These are phyloP conservation scores for Parasarocladium wereldwijsianum DNA, from an alignment of 2,329 filamentous ascomycete genomes.

Conservation along the genomic window DNA sequence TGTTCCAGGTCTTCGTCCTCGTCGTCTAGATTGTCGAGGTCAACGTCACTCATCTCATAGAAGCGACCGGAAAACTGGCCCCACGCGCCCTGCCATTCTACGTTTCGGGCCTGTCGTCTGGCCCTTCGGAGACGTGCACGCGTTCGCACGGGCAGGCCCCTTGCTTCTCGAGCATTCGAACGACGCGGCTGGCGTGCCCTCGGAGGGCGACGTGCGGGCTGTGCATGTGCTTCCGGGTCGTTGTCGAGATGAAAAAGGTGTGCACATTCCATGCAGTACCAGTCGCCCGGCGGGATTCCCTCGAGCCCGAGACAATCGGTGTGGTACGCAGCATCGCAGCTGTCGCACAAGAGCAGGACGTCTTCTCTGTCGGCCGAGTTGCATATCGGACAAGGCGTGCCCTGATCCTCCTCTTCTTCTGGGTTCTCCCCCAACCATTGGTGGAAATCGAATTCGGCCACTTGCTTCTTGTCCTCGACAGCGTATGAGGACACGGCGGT, in stretches of 20 bases:
- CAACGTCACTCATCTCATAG: slow-evolving; percentile 38
- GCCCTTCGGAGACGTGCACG: slow-evolving; percentile 41
- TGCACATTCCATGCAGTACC: slow-evolving; percentile 82
- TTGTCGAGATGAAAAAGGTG: slow-evolving; percentile 27
- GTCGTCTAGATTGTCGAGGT: slow-evolving; percentile 25
- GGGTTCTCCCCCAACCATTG: slow-evolving; percentile 56
- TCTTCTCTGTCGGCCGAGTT: slow-evolving; percentile 69
- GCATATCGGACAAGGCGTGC: slow-evolving; percentile 71
- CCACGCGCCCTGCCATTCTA: slow-evolving; percentile 84
- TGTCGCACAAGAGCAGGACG: slow-evolving; percentile 76
- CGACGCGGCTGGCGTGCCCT: slow-evolving; percentile 15
- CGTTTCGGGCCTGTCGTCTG: slow-evolving; percentile 51
- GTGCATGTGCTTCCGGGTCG: slow-evolving; percentile 11
- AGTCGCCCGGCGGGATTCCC: slow-evolving; percentile 58
- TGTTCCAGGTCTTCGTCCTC: slow-evolving; percentile 59
- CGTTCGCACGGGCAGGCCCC: slow-evolving; percentile 32
- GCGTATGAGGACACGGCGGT: slow-evolving; percentile 41
- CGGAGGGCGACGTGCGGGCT: slow-evolving; percentile 8
- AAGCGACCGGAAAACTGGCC: slow-evolving; percentile 45
- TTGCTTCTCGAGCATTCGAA: slow-evolving; percentile 16
- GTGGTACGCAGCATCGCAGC: slow-evolving; percentile 80
- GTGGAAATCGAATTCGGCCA: slow-evolving; percentile 74
- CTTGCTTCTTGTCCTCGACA: slow-evolving; percentile 75
- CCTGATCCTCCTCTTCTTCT: slow-evolving; percentile 54
- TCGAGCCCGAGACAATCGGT: slow-evolving; percentile 82